Evolutionary conservation across 345 rosid species (phyloP), one percentile per base, ranked within the genome.

Genomic region (Conringia planisiliqua): DNA sequence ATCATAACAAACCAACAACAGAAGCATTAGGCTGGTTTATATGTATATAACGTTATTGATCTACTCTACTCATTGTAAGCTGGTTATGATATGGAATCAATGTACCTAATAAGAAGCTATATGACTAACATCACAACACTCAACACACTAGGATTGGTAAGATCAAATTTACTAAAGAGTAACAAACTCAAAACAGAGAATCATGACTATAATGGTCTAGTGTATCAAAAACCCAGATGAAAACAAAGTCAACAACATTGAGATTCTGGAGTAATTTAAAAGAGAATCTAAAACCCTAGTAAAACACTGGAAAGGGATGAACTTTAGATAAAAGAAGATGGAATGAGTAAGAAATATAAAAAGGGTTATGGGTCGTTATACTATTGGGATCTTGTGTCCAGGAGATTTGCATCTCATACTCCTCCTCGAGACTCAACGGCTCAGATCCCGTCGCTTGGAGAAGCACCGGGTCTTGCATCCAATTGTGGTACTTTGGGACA

Each of bases 311-410:
- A 57, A 35, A 77, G 10, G 35, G 51, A 43, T 48, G 14, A 48
- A 65, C 60, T 33, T 22, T 2, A 44, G 4, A 10, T 17, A 3
- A 56, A 47, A 40, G 9, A 38, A 11, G 24, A 67, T 30, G 47
- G 36, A 32, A 58, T 29, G 1, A 40, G n/a, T n/a, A n/a, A n/a
- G n/a, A 43, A 62, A 72, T 36, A 52, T 22, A 10, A 7, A 40
- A 9, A 17, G 46, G 22, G 16, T 36, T 26, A 6, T n/a, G 22
- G 3, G 30, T 27, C 1, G 14, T 61, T 36, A 4, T 62, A 90
- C 99, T 92, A 83, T 79, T 89, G 42, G 97, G 96, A 83, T 92
- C 97, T 79, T 83, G 92, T 73, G 86, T 83, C 99, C 97, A 95
- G 2, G 97, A 88, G 55, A 83, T 83, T 80, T 92, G 97, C 96